These are phyloP conservation scores for Aspergillus sp. DNA, from an alignment of 2,329 filamentous ascomycete genomes.

Conservation along the genomic window DNA sequence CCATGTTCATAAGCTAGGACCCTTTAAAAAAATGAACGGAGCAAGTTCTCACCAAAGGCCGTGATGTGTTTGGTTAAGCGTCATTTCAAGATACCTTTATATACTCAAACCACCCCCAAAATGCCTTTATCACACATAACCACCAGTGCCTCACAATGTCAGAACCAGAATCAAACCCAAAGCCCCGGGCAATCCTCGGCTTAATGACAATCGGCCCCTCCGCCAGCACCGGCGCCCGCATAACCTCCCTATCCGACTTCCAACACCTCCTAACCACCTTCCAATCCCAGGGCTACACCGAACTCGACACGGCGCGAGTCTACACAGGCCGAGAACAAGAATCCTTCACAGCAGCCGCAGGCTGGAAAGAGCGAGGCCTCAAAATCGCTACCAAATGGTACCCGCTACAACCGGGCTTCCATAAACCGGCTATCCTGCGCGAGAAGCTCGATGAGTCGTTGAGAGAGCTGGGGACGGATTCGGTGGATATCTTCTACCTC, in stretches of 20 bases:
- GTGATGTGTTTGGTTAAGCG: conserved; percentile 3
- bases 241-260: conserved; percentile 6
- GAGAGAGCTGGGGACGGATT: conserved; percentile 3
- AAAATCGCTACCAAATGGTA: conserved; percentile 12
- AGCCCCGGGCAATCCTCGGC: conserved; percentile 4
- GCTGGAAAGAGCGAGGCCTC: conserved; percentile 9
- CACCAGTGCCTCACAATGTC: neutral
- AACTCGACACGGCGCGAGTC: conserved; percentile 8
- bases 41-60: neutral
- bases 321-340: conserved; percentile 6
- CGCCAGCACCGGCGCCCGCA: conserved; percentile 3
- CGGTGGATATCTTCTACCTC: conserved; percentile 11
- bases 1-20: too few relatives aligned
- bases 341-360: conserved; percentile 6
- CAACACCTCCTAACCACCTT: conserved; percentile 1
- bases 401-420: conserved; percentile 1
- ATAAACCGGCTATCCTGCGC: conserved; percentile 1
- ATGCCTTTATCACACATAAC: neutral
- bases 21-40: too few relatives aligned
- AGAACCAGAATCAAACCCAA: neutral
- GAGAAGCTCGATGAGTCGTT: conserved; percentile 5
- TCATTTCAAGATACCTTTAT: neutral
- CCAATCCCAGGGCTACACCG: conserved; percentile 7
- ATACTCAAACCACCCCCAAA: neutral
- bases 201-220: conserved; percentile 7